phyloP scores from a whole-genome alignment of 805 yeast species.

The Lipomyces anomalus region DNA sequence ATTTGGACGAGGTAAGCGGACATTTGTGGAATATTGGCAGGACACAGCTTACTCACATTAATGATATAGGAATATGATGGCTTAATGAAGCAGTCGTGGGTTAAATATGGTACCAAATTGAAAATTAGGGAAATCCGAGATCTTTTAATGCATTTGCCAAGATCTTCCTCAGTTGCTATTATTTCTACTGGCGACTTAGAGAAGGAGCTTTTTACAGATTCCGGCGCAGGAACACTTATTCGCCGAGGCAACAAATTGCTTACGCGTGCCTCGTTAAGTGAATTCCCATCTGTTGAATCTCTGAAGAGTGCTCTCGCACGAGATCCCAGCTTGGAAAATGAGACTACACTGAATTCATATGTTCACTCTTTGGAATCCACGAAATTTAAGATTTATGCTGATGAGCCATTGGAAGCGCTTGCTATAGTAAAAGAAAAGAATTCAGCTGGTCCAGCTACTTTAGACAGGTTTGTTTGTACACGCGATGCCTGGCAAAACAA shows the following conservation, averaged over 20 bases:
- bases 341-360: constrained; percentile 72
- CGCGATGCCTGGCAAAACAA: constrained; percentile 96
- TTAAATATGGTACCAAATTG: constrained; percentile 95
- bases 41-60: neutral
- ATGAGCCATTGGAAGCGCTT: constrained; percentile 90
- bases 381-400: constrained; percentile 76
- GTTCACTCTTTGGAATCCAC: constrained; percentile 60
- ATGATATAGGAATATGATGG: constrained; percentile 70
- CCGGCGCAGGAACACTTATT: constrained; percentile 98
- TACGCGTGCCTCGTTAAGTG: constrained; percentile 56
- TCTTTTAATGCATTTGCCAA: constrained; percentile 84
- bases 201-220: constrained; percentile 94
- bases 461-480: constrained; percentile 82
- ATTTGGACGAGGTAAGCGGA: constrained; percentile 63
- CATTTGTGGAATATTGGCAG: neutral
- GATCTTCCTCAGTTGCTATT: constrained; percentile 96
- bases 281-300: constrained; percentile 54
- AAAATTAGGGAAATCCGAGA: constrained; percentile 96
- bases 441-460: constrained; percentile 48
- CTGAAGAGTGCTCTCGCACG: constrained; percentile 70
- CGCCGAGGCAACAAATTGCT: constrained; percentile 92
- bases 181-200: constrained; percentile 92
- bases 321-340: constrained; percentile 68
- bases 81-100: constrained; percentile 92
- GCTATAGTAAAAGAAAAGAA: constrained; percentile 65